Base-by-base conservation (phyloP, 2,329 filamentous ascomycete species). In the Furcasterigmium furcatum region DNA sequence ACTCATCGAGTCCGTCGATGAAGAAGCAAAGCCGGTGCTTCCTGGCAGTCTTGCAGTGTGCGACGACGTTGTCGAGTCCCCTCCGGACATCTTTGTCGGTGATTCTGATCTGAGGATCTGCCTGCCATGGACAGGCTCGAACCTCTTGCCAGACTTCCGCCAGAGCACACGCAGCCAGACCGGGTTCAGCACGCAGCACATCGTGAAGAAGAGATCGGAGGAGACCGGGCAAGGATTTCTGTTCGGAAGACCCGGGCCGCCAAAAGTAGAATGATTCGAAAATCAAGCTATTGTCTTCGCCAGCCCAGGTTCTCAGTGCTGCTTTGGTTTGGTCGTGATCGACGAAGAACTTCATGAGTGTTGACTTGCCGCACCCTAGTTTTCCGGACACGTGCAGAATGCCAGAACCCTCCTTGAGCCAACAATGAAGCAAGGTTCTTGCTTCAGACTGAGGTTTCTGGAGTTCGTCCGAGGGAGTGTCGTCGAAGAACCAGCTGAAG, bases 401-500 rank as follows among this genome's bases (percentile, higher is more conserved):
- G 6, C 25, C 39, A 12, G n/a, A 18, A 12, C n/a, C 22, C 5
- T 16, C 9, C n/a, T 9, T 2, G 8, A 41, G 39, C 39, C 39
- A 41, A 9, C n/a, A 5, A 19, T 19, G 29, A 12, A 41, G 13
- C 7, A 20, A 5, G 9, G 14, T 3, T 20, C 30, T 41, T 5
- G 39, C 24, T 8, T 25, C n/a, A 12, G 19, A 4, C n/a, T 30
- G 24, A 4, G 25, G 14, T 13, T 25, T 18, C 3, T 41, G 24
- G 5, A 41, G 39, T 18, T 30, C 24, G 14, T 10, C 16, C 18
- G 30, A 13, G 9, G 19, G 8, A 9, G 8, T 10, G 3, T 30
- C 39, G 3, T 41, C 39, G 4, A 49, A 46, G 9, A 53, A 46
- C 52, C 52, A 53, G 4, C 20, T 19, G 20, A 52, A 51, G 3